phyloP scores from a whole-genome alignment of 805 yeast species.

The Candida gorgasii region DNA sequence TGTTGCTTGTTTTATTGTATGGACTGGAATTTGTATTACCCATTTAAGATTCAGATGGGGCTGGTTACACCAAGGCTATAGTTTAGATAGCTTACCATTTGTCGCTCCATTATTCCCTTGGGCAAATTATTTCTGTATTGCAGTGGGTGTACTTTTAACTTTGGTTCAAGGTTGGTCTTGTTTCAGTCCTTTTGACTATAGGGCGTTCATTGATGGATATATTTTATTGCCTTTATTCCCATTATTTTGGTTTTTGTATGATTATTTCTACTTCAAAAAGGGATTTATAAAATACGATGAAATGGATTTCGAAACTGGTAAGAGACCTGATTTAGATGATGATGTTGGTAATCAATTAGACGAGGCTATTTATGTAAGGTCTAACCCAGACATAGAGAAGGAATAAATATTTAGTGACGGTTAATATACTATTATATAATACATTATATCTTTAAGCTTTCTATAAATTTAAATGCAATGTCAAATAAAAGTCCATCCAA shows the following conservation, averaged over 20 bases:
- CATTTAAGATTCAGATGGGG: slow-evolving; percentile 23
- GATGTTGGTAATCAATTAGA: slow-evolving; percentile 6
- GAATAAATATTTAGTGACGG: neutral
- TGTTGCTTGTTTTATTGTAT: slow-evolving; percentile 23
- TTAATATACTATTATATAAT: neutral
- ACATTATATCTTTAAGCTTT: too few relatives aligned
- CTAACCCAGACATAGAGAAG: neutral
- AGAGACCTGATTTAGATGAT: slow-evolving; percentile 17
- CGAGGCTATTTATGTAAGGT: neutral
- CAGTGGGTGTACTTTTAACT: slow-evolving; percentile 18
- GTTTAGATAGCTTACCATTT: slow-evolving; percentile 17
- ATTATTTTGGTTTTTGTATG: slow-evolving; percentile 20
- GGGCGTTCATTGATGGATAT: slow-evolving; percentile 22
- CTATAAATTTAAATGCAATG: slow-evolving; percentile 2
- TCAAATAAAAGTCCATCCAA: slow-evolving; percentile 12
- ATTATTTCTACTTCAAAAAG: slow-evolving; percentile 8
- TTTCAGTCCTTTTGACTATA: slow-evolving; percentile 22
- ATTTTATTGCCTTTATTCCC: slow-evolving; percentile 20
- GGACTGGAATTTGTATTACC: slow-evolving; percentile 22
- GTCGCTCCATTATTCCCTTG: slow-evolving; percentile 21
- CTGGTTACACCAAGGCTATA: slow-evolving; percentile 20
- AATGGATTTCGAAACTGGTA: slow-evolving; percentile 49
- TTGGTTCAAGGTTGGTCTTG: slow-evolving; percentile 26
- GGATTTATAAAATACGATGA: slow-evolving; percentile 30
- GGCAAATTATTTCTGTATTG: slow-evolving; percentile 16